Base-by-base conservation (phyloP, 495 filamentous ascomycete species). In the Xylaria nigripes region DNA sequence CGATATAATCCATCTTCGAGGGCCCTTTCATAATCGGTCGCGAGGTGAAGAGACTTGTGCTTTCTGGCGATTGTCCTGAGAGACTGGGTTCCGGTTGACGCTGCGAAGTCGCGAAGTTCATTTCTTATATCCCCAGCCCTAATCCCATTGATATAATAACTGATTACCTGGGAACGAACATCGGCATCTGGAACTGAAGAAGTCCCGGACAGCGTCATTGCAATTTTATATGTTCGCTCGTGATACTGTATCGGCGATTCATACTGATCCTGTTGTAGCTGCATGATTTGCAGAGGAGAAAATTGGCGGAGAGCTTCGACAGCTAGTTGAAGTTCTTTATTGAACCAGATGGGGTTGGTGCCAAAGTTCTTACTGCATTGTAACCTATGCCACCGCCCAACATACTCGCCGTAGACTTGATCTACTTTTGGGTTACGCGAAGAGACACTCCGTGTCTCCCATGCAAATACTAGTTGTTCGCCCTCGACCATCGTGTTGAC, bases 401-500 rank as follows among this genome's bases (percentile, higher is more conserved):
- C 46, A 0, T 51, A 13, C 6, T 32, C 56, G 36, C 70, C 49
- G 23, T 65, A 71, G n/a, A 61, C 63, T 8, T 51, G 55, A 57
- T 78, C 73, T 1, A 58, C 56, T 36, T 64, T 54, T 0, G 62
- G 49, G 48, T 70, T 64, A 24, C 44, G 52, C 56, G 74, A 73
- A 6, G 16, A 47, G 10, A 75, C 29, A 9, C 59, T 48, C 15
- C 72, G 70, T 18, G 48, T 55, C 25, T 78, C 75, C 73, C 71
- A 81, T 9, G 66, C 55, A 54, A 70, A 56, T 6, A 70, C 65
- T 27, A 78, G 58, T 6, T 60, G 56, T 54, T 81, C 78, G 16
- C 78, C 78, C 50, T 82, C 79, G 5, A 72, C 57, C 30, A 80
- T 73, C n/a, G 59, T 70, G 46, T 70, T 63, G 1, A 74, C 65